These are phyloP conservation scores for Boletus pseudopeckii DNA, from an alignment of 768 basidiomycete genomes.

Conservation along the genomic window DNA sequence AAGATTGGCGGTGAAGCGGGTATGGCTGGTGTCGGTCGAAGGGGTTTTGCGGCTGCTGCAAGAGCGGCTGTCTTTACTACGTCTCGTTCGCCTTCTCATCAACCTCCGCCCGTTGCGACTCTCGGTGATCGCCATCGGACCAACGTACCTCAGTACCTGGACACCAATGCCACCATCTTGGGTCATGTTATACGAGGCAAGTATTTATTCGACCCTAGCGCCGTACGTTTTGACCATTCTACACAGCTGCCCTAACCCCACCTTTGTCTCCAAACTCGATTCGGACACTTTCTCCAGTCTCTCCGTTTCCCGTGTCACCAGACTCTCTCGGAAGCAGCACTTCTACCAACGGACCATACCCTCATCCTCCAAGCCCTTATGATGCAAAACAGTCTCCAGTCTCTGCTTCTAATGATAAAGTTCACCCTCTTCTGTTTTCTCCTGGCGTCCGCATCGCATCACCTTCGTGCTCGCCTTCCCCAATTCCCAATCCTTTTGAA, in stretches of 20 bases:
- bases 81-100: slow-evolving; percentile 14
- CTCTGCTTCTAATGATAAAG: slow-evolving; percentile 17
- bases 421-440: slow-evolving; percentile 17
- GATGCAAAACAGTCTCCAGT: slow-evolving; percentile 8
- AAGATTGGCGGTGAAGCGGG: slow-evolving; percentile 72
- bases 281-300: slow-evolving; percentile 33
- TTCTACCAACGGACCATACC: slow-evolving; percentile 15
- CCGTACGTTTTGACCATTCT: slow-evolving; percentile 8
- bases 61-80: slow-evolving; percentile 53
- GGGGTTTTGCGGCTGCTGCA: slow-evolving; percentile 76
- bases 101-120: neutral
- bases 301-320: slow-evolving; percentile 29
- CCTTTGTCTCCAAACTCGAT: slow-evolving; percentile 34
- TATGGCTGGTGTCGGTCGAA: slow-evolving; percentile 88
- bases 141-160: slow-evolving; percentile 43
- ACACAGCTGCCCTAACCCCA: slow-evolving; percentile 29
- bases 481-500: slow-evolving; percentile 87
- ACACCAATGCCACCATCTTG: slow-evolving; percentile 40
- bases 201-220: slow-evolving; percentile 3
- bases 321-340: slow-evolving; percentile 12
- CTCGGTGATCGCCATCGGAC: slow-evolving; percentile 22
- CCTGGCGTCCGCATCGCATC: slow-evolving; percentile 27
- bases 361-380: slow-evolving; percentile 21
- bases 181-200: slow-evolving; percentile 30
- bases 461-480: slow-evolving; percentile 30